Base-by-base conservation (phyloP, 208 protist species). In the Jaenimonas drosophilae region DNA sequence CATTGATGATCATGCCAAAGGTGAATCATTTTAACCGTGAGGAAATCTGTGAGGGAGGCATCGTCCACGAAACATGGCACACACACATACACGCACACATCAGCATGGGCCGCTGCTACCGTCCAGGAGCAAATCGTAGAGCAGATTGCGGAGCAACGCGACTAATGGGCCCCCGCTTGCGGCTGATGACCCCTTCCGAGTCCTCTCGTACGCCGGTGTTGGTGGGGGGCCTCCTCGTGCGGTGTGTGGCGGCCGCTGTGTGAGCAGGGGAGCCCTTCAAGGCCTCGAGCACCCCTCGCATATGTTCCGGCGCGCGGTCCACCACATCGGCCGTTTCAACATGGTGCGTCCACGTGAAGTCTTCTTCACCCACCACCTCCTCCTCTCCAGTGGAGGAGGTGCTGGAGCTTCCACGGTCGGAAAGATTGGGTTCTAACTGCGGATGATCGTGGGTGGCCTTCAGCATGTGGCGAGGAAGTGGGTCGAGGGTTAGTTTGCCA, bases 401-500 rank as follows among this genome's bases (percentile, higher is more conserved):
- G 3, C 2, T 4, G 46, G 21, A 6, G 3, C 16, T 3, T 2
- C 33, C 4, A 12, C 20, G 12, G 33, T 21, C 14, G 24, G 23
- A 11, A 11, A 12, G 5, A 11, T 17, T n/a, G 25, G 1, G 25
- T 14, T 17, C 17, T 31, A 2, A 26, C 4, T 27, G 7, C 32
- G 21, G 2, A 12, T 19, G 26, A n/a, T 4, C 5, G 23, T 28
- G 1, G 46, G 14, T n/a, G 21, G 25, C 27, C 2, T 11, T 37
- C 16, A 27, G 14, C 17, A 93, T 58, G 25, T 67, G 54, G 1
- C 66, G 65, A 7, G 87, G 87, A 29, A 94, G 59, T n/a, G 61
- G 55, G 49, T 94, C 87, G 7, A 94, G 57, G 3, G 87, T 91
- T 17, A 94, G 61, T 14, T 71, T 70, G 14, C 87, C 87, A 24